Base-by-base conservation (phyloP, 139 green algal species). In the Chlorella sp. region DNA sequence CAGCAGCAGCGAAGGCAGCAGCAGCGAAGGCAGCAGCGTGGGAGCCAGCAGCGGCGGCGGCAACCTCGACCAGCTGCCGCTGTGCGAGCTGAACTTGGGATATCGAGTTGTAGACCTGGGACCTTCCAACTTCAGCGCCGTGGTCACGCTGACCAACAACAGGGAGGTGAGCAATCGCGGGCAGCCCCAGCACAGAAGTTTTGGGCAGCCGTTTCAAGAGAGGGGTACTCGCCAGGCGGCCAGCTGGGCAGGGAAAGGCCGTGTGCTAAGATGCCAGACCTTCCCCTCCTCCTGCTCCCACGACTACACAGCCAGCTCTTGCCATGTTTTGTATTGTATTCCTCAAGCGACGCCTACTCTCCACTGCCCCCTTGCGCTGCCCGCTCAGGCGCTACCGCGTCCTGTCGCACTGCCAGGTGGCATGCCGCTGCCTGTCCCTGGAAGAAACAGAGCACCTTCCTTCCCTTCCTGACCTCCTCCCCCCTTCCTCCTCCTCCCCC, bases 131-230 rank as follows among this genome's bases (percentile, higher is more conserved):
- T 91, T 88, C 48, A 73, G 75, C 16, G 37, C 79, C 15, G n/a
- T 86, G 3, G 60, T 91, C 0, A 91, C 90, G 14, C 53, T 92
- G 32, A 83, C 80, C 28, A 92, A 92, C 66, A 91, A 92, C 79
- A n/a, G 90, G 3, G 90, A 92, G 85, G 76, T 92, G 83, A 21
- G 79, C 39, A 66, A 42, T n/a, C n/a, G 26, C 4, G 40, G 24
- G 77, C 37, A 57, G 36, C 76, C 26, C 22, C 0, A 64, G 83
- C 37, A 40, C n/a, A 69, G 2, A 36, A 34, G 1, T 42, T 34
- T 48, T 36, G 1, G 61, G 32, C 11, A 3, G n/a, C 61, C 48
- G 9, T 16, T 57, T 9, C 48, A 57, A 9, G 48, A 57, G 48
- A 57, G 48, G n/a, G n/a, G 48, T 57, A 57, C 48, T 57, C 9